Evolutionary conservation across 1,284 basidiomycete species (phyloP), one percentile per base, ranked within the genome.

Genomic region (Papiliotrema terrestris): DNA sequence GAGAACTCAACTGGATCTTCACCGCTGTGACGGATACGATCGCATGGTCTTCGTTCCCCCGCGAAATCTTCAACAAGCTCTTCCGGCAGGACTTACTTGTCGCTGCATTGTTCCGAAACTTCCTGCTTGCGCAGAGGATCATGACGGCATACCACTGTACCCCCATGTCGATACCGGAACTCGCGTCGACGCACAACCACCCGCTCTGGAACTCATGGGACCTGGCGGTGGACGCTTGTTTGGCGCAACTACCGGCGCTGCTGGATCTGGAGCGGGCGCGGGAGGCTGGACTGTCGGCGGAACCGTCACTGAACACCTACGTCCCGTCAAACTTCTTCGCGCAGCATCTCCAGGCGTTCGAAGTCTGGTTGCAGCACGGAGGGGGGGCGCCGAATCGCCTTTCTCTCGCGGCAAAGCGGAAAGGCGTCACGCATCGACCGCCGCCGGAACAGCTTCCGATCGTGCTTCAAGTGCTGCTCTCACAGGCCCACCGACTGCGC

Each of bases 71-170:
- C 78, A 93, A 92, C 43, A 84, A 91, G 38, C 80, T 98, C 32
- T 98, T 98, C 77, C 84, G 96, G 46, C 96, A 94, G 57, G 95
- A 98, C 72, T 83, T 98, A 52, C 84, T 98, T 52, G 92, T 98
- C 46, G 95, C 96, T 0, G 95, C 92, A 6, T 80, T 98, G 2
- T 97, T 98, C 79, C 86, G 95, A 45, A 98, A 98, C 68, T 98
- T 96, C 79, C 82, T 98, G 13, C 83, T 98, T 20, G 95, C 96
- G 1, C 94, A 98, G 77, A 84, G 95, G 20, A 93, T 98, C 70
- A 98, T 98, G 95, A 91, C 94, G 69, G 90, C 93, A 66, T 97
- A 98, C 74, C 88, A 95, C 68, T 98, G 96, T 77, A 97, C 93
- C 9, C 95, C 95, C 0, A 89, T 96, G 68, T 96, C 93, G 0